Percentiles rank a stretch among this genome's conserved stretches.
Evolutionary conservation across 2,329 filamentous ascomycete species (phyloP).

Genomic region (Microsporum canis): DNA sequence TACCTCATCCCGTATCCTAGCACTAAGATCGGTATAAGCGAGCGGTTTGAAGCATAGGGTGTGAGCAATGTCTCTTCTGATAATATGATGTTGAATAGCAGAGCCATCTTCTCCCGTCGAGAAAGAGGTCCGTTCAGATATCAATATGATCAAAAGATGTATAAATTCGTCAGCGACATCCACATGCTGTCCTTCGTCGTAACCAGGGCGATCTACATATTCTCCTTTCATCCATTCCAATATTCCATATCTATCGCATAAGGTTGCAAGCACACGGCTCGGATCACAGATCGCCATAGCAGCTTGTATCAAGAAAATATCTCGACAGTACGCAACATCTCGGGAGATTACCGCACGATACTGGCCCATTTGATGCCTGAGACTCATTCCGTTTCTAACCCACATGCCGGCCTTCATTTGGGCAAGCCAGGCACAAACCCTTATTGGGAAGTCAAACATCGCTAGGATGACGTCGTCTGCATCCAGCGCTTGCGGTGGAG

Average conservation of each 20-base stretch:
- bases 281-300: conserved; percentile 79
- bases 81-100: conserved; percentile 52
- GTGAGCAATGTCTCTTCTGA: conserved; percentile 84
- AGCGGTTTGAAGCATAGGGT: conserved; percentile 92
- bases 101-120: conserved; percentile 28
- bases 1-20: conserved; percentile 76
- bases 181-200: conserved; percentile 77
- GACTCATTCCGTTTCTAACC: conserved; percentile 93
- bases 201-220: conserved; percentile 61
- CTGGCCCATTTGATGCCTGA: conserved; percentile 87
- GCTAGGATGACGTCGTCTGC: conserved; percentile 74
- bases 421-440: conserved; percentile 90
- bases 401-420: conserved; percentile 99
- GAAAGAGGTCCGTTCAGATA: conserved; percentile 78
- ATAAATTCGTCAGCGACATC: conserved; percentile 95
- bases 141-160: conserved; percentile 77
- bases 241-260: conserved; percentile 86
- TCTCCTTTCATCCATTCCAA: conserved; percentile 74
- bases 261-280: conserved; percentile 70
- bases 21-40: conserved; percentile 83
- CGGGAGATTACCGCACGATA: conserved; percentile 82
- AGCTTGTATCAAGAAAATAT: conserved; percentile 87
- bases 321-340: conserved; percentile 86
- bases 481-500: conserved; percentile 35
- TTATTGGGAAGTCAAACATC: conserved; percentile 82